phyloP scores from a whole-genome alignment of 768 basidiomycete genomes.

The Mycena epipterygia region DNA sequence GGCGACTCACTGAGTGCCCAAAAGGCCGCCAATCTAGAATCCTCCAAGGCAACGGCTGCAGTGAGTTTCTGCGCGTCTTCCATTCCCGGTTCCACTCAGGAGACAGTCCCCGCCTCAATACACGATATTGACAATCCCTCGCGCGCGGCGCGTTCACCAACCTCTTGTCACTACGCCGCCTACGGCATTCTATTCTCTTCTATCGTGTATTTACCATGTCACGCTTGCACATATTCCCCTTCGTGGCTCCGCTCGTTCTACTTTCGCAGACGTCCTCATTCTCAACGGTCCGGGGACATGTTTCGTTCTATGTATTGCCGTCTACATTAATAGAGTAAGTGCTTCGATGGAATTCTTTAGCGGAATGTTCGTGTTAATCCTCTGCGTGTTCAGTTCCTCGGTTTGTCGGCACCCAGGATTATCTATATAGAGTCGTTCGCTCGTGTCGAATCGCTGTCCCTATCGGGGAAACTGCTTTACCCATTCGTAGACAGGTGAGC shows the following conservation, averaged over 20 bases:
- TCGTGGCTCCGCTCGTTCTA: slow-evolving; percentile 22
- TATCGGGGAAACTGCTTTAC: slow-evolving; percentile 86
- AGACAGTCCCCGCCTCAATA: slow-evolving; percentile 47
- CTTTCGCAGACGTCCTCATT: slow-evolving; percentile 82
- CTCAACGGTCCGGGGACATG: slow-evolving; percentile 98
- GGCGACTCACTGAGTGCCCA: slow-evolving; percentile 84
- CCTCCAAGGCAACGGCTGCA: slow-evolving; percentile 43
- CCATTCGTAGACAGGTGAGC: slow-evolving; percentile 85
- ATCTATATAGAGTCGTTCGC: slow-evolving; percentile 97
- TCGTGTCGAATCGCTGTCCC: slow-evolving; percentile 82
- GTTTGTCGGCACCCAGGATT: slow-evolving; percentile 75
- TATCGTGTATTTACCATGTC: slow-evolving; percentile 72
- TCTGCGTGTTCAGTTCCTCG: slow-evolving; percentile 75
- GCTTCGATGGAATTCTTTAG: neutral
- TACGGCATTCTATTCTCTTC: slow-evolving; percentile 73
- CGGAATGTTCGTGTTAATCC: slow-evolving; percentile 25
- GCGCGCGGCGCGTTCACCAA: slow-evolving; percentile 92
- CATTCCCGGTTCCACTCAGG: slow-evolving; percentile 1
- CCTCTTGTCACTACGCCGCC: slow-evolving; percentile 76
- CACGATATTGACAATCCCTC: slow-evolving; percentile 78
- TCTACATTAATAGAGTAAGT: slow-evolving; percentile 80
- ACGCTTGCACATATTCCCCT: slow-evolving; percentile 64
- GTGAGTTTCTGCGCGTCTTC: slow-evolving; percentile 31
- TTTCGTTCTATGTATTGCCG: slow-evolving; percentile 79
- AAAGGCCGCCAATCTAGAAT: slow-evolving; percentile 80